A percentile compares a stretch with the other conserved stretches of the same genome.
These are phyloP conservation scores for Euphorbia lathyris DNA, from an alignment of 345 rosid species.

Conservation along the genomic window DNA sequence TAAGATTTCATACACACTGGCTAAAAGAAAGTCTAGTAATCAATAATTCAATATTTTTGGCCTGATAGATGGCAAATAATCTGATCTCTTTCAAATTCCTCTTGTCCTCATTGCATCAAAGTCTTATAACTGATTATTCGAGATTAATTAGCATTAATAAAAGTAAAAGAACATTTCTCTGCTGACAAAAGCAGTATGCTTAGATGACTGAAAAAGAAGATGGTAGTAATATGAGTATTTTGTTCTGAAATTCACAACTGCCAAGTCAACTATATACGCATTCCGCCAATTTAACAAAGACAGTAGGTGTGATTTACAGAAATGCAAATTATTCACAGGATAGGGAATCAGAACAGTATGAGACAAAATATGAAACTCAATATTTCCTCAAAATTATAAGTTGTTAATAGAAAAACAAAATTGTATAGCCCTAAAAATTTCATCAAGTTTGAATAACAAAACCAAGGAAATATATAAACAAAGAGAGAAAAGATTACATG, in stretches of 20 bases:
- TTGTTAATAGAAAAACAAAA: background rate
- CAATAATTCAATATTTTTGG: too few species aligned
- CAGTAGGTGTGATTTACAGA: background rate
- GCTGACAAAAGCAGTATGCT: background rate
- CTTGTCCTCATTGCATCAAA: background rate
- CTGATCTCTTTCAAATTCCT: too few species aligned
- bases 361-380: background rate
- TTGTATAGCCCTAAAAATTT: background rate
- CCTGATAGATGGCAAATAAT: too few species aligned
- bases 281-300: background rate
- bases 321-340: background rate
- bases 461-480: background rate
- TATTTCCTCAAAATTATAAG: background rate
- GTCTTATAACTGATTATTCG: background rate
- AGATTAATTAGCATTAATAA: background rate
- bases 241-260: too few species aligned
- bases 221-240: background rate
- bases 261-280: background rate
- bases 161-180: too few species aligned
- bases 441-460: background rate
- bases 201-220: background rate
- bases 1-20: too few species aligned
- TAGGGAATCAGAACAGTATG: background rate
- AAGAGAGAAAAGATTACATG: constrained; percentile 43
- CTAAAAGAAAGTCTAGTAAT: too few species aligned